phyloP scores from a whole-genome alignment of 768 basidiomycete genomes.

The Albatrellus ellisii region DNA sequence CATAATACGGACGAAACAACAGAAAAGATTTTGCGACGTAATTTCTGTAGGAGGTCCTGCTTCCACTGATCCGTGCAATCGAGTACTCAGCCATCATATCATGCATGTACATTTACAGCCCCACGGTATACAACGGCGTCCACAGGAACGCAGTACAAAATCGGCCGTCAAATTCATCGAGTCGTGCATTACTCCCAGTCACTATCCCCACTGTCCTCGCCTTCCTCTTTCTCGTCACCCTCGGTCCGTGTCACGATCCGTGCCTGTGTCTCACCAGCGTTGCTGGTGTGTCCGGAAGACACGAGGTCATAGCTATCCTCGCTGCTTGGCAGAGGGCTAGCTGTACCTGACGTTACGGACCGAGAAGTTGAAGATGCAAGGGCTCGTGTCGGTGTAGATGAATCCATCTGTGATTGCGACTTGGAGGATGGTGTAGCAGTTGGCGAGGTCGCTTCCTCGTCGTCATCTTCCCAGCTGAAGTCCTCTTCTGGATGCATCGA shows the following conservation, averaged over 20 bases:
- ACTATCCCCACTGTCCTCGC: constrained; percentile 13
- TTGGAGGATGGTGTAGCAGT: constrained; percentile 5
- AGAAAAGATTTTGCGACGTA: too few species aligned
- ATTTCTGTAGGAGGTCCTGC: too few species aligned
- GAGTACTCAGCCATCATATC: too few species aligned
- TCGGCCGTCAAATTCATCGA: too few species aligned
- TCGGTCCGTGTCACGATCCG: too few species aligned
- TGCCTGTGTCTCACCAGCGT: constrained; percentile 4
- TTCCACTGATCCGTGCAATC: too few species aligned
- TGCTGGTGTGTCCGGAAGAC: constrained; percentile 20
- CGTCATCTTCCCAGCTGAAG: constrained; percentile 87
- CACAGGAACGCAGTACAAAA: too few species aligned
- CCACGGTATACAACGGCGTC: too few species aligned
- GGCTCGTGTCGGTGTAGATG: background rate
- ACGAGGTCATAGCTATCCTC: constrained; percentile 26
- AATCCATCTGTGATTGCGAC: background rate
- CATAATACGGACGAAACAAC: too few species aligned
- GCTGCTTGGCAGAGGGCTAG: constrained; percentile 19
- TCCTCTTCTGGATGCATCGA: constrained; percentile 67
- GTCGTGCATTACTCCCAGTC: constrained; percentile 16
- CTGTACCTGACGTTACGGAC: constrained; percentile 12
- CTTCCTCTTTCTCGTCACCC: constrained; percentile 6
- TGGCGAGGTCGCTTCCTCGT: constrained; percentile 42
- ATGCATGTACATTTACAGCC: constrained; percentile 1
- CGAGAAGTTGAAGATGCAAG: constrained; percentile 1